Evolutionary conservation across 176 grass and related monocot species (phyloP), one percentile per base, ranked within the genome.

Genomic region (Carex cristatella): DNA sequence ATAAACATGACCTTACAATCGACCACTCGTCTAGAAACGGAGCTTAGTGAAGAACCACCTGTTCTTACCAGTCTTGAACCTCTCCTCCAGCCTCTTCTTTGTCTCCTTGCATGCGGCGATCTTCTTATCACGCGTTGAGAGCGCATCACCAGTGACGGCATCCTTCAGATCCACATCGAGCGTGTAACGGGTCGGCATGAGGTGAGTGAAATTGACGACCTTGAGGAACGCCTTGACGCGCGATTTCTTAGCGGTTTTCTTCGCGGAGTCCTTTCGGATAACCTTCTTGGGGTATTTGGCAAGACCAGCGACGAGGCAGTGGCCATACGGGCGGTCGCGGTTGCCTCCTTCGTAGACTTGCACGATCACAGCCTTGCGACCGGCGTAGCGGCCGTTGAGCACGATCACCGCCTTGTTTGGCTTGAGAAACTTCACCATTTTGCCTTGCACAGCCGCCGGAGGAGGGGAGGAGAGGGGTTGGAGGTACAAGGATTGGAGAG

Each of bases 11-110:
- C 37, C 37, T 72, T 46, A 40, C 1, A 72, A n/a, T 46, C 0
- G 18, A 72, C 10, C 40, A 11, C 7, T 46, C 68, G 4, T 72
- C 61, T 76, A 92, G 87, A 92, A 92, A 51, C 90, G 87, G 76
- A 92, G 87, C 87, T 92, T 92, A 61, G 90, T 92, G 82, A 92
- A 92, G 77, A 92, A 92, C 90, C 90, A 92, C 82, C 90, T 86
- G 85, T 92, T 92, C 90, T 92, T 92, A 71, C 90, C 90, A 0
- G 90, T 83, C 82, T 89, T 92, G 82, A 92, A 92, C 77, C 91
- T 75, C 91, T 92, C 91, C 85, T 92, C 91, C 10, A 92, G 84
- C 78, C 83, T 70, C 4, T 78, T 73, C 85, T 92, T 92, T 60
- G 91, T 80, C 78, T 83, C 79, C 88, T 92, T 92, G 91, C 91